Evolutionary conservation across 441 rosid genomes (phyloP), one percentile per base, ranked within the genome.

Genomic region (Corymbia citriodora): DNA sequence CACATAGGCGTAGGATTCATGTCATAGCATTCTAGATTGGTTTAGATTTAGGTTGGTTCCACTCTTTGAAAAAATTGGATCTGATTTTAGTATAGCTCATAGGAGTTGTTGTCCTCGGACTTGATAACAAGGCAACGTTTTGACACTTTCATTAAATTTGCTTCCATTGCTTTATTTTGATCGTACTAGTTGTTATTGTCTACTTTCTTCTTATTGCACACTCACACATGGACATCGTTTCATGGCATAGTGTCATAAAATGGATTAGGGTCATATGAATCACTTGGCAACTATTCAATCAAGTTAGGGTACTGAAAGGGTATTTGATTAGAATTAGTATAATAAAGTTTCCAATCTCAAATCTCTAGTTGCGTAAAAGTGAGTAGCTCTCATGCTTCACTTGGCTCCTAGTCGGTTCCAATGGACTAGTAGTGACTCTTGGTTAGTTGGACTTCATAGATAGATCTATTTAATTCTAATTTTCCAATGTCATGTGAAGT

Each of bases 91-190:
- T n/a, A 61, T 61, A 61, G 68, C 13, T 27, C 1, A 61, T 27
- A 6, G 8, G 1, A 15, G n/a, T 25, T 61, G 68, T 0, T 61
- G 8, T 25, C 31, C 16, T 0, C 0, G 16, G 31, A 4, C 8
- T 61, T 61, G 11, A 27, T 61, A 61, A 61, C 31, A 61, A 61
- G 8, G 31, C 31, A 1, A 61, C 21, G 27, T 4, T 61, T 61
- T 61, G 68, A 25, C 15, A 61, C n/a, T 55, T 61, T 5, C 1
- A 40, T 12, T 27, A 29, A 61, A 61, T 61, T 61, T 61, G 11
- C 68, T 61, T 61, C 0, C 3, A 7, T 61, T 61, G 68, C 4
- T 61, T 2, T 61, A 25, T 61, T 61, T 27, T 18, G 7, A 18
- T 3, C 23, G 59, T 55, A 55, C 59, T 55, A 8, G 59, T 19